Evolutionary conservation across 1,284 basidiomycete genomes (phyloP).

Genomic region (Cryptococcus sp.): DNA sequence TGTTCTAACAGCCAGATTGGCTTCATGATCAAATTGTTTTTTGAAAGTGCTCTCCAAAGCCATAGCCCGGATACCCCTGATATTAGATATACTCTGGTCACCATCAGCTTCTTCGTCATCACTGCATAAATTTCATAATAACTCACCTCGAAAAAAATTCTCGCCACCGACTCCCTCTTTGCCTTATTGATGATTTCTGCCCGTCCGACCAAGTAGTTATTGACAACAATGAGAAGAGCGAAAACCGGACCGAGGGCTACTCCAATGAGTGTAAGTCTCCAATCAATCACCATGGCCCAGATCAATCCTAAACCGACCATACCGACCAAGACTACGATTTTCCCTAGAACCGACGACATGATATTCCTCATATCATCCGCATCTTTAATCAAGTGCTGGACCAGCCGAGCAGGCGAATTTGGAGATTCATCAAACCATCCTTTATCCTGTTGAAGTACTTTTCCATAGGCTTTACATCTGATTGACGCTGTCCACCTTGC

Average conservation of each 20-base stretch:
- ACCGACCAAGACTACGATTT: constrained; percentile 64
- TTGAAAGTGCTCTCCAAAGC: constrained; percentile 74
- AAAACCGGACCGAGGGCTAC: constrained; percentile 83
- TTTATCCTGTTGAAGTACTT: constrained; percentile 76
- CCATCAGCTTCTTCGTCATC: constrained; percentile 6
- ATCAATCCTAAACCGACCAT: constrained; percentile 79
- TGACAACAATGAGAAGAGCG: constrained; percentile 64
- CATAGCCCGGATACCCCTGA: constrained; percentile 84
- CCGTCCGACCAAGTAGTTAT: constrained; percentile 63
- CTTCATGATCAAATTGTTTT: constrained; percentile 62
- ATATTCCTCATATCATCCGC: constrained; percentile 81
- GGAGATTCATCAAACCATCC: constrained; percentile 75
- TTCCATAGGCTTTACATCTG: constrained; percentile 58
- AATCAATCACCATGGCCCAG: constrained; percentile 83
- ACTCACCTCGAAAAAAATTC: constrained; percentile 77
- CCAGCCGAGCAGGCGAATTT: constrained; percentile 63
- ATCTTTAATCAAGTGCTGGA: constrained; percentile 81
- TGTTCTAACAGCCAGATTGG: constrained; percentile 59
- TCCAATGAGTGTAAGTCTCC: constrained; percentile 90
- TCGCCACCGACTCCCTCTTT: constrained; percentile 75
- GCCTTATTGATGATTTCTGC: constrained; percentile 77
- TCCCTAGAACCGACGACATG: constrained; percentile 68
- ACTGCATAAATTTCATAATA: background rate
- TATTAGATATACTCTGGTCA: constrained; percentile 68
- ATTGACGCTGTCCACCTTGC: constrained; percentile 71